Percentiles rank a stretch among this genome's conserved stretches.
Conservation (phyloP, 768 basidiomycete species). For the Mycena alexandri region DNA sequence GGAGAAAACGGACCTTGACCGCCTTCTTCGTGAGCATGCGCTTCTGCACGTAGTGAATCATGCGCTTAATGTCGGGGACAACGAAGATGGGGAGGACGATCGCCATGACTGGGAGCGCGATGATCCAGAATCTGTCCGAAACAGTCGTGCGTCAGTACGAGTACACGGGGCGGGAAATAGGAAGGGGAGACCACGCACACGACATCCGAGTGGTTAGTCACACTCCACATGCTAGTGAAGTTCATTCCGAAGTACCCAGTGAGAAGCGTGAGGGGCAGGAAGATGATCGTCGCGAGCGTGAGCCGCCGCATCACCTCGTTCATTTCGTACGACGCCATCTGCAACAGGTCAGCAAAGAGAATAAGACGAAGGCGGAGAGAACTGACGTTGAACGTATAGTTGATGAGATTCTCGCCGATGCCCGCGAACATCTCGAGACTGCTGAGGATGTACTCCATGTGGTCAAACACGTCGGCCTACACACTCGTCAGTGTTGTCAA, state of each 20-base stretch:
- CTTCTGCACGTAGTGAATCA: conserved; percentile 63
- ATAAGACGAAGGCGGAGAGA: not conserved
- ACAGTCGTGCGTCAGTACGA: not conserved
- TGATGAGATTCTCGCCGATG: conserved; percentile 79
- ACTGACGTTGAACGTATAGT: conserved; percentile 81
- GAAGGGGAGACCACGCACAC: conserved; percentile 51
- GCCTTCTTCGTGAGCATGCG: conserved; percentile 41
- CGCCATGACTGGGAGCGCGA: conserved; percentile 71
- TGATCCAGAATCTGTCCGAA: conserved; percentile 70
- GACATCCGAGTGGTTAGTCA: conserved; percentile 59
- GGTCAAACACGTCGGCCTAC: conserved; percentile 82
- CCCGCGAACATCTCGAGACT: conserved; percentile 82
- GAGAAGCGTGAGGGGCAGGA: conserved; percentile 75
- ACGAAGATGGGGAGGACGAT: conserved; percentile 67
- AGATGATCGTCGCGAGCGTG: conserved; percentile 78
- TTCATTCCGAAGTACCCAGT: conserved; percentile 75
- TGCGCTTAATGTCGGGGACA: conserved; percentile 60
- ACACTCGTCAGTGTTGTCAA: not conserved
- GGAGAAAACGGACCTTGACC: conserved; percentile 27
- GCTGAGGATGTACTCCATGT: conserved; percentile 79
- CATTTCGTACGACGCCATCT: conserved; percentile 84
- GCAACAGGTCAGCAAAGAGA: conserved; percentile 25
- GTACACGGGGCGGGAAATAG: not conserved
- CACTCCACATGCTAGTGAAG: conserved; percentile 65
- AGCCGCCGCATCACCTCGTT: conserved; percentile 75